Base-by-base conservation (phyloP, 352 stramenopile species). In the Phytopythium vexans region DNA sequence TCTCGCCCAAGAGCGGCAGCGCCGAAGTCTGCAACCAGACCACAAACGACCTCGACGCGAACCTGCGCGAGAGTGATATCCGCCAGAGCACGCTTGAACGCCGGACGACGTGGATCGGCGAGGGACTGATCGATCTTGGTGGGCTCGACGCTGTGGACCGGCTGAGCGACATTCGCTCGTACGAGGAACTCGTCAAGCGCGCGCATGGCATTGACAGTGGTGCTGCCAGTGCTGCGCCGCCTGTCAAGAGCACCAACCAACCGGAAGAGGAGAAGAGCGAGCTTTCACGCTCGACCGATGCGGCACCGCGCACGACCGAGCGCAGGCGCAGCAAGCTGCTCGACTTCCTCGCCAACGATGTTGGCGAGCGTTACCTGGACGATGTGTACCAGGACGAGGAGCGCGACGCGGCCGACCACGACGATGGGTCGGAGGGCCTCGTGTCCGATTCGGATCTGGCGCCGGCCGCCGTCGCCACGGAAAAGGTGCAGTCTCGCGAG, bases 341-440 rank as follows among this genome's bases (percentile, higher is more conserved):
- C 16, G 79, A 90, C 62, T 90, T 90, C 48, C 56, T 90, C 7
- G 79, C 79, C 34, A 83, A 72, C n/a, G 79, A 90, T 49, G 60
- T 85, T n/a, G 73, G 73, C 9, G 79, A 90, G 53, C 57, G 72
- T 6, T 90, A 90, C 56, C 54, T 90, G 5, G 67, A 90, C 33
- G 73, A 67, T 15, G 74, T 90, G n/a, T 90, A 90, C 62, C 61
- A 82, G 45, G 75, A 88, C 6, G 75, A 90, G 27, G 64, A 75
- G 15, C 70, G 58, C 14, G 75, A 67, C 15, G 62, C 54, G 9
- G 59, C 60, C 16, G 60, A 58, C 12, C 61, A 70, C 10, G 52
- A 72, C 27, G 38, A 41, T 4, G 48, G 51, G 4, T 39, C 68
- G 42, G 63, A 74, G 32, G 42, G 62, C 8, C 60, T 78, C 27